Conservation (phyloP, 169 alveolate genomes). For the Amoebophrya sp. region DNA sequence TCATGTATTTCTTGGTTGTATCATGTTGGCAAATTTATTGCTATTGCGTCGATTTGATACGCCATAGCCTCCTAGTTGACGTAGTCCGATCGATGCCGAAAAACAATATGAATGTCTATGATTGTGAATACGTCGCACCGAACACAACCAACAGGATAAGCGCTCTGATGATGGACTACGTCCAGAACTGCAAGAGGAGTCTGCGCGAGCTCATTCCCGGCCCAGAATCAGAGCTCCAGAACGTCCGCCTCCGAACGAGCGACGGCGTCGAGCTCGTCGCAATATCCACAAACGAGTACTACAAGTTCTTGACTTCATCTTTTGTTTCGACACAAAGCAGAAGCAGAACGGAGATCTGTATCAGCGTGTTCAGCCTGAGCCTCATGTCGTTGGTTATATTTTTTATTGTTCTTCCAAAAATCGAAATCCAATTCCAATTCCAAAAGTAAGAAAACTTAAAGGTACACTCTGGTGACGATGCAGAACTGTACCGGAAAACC, state of each 20-base stretch:
- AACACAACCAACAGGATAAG: not conserved
- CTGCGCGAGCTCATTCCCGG: not conserved
- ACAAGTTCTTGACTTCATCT: not conserved
- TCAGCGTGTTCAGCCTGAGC: not conserved
- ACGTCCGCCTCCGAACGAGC: not conserved
- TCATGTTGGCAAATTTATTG: too few species aligned
- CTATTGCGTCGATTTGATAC: not conserved
- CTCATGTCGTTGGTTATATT: too few species aligned
- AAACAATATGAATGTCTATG: not conserved
- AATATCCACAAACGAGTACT: not conserved
- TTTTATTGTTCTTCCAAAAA: not conserved
- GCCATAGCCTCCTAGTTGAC: not conserved
- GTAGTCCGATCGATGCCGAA: not conserved
- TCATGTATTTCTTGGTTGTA: not conserved
- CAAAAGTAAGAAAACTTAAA: not conserved
- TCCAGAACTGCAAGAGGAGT: not conserved
- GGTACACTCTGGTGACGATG: not conserved
- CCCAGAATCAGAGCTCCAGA: not conserved
- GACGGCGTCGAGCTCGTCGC: constrained; percentile 1
- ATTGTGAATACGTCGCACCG: not conserved
- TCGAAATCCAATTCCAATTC: not conserved
- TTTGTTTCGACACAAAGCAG: not conserved
- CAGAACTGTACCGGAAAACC: not conserved
- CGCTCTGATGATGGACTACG: not conserved
- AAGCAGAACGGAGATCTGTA: not conserved